phyloP scores from a whole-genome alignment of 106 monocot species.

The Dendrobium officinale region DNA sequence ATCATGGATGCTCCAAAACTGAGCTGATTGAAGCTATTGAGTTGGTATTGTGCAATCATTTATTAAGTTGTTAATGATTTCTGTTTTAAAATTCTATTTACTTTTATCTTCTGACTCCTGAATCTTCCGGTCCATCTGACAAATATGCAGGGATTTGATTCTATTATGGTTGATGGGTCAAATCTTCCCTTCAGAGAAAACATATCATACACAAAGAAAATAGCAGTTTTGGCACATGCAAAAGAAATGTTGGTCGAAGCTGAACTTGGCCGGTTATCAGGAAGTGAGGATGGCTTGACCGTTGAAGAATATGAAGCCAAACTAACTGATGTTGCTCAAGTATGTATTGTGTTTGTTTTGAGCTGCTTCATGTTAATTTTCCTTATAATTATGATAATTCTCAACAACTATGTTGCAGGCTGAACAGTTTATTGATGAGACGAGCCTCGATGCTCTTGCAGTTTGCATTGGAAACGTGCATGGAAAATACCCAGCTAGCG shows the following conservation, averaged over 20 bases:
- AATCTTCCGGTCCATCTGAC: neutral
- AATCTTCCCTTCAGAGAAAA: slow-evolving; percentile 68
- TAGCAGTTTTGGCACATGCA: slow-evolving; percentile 57
- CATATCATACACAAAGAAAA: slow-evolving; percentile 55
- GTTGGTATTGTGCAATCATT: slow-evolving; percentile 32
- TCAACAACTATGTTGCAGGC: slow-evolving; percentile 44
- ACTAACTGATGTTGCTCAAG: slow-evolving; percentile 74
- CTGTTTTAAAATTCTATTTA: neutral
- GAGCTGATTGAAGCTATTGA: slow-evolving; percentile 81
- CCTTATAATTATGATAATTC: neutral
- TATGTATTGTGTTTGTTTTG: slow-evolving; percentile 18
- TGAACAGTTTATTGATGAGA: slow-evolving; percentile 74
- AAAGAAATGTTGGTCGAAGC: slow-evolving; percentile 80
- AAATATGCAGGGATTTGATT: slow-evolving; percentile 76
- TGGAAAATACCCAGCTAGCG: slow-evolving; percentile 78
- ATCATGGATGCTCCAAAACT: slow-evolving; percentile 73
- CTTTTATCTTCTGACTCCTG: neutral
- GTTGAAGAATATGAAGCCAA: slow-evolving; percentile 92
- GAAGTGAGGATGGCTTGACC: slow-evolving; percentile 86
- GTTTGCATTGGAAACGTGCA: slow-evolving; percentile 98
- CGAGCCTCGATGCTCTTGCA: slow-evolving; percentile 81
- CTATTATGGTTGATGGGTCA: slow-evolving; percentile 95
- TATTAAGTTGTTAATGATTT: neutral
- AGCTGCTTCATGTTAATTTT: neutral
- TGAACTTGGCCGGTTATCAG: slow-evolving; percentile 89